These are phyloP conservation scores for Athelia sp. DNA, from an alignment of 1,284 basidiomycete genomes.

Conservation along the genomic window DNA sequence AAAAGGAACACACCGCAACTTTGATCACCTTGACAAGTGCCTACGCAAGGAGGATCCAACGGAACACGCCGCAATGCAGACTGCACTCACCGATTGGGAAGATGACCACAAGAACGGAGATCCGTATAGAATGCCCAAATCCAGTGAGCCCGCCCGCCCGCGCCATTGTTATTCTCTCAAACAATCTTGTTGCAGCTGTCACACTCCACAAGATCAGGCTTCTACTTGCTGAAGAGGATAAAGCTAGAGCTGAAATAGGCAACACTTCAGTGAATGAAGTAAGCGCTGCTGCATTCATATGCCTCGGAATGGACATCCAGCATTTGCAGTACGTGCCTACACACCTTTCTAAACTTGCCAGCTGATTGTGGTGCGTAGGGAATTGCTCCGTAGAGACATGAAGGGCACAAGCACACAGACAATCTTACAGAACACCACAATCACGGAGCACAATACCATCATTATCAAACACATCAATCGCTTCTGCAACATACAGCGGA, in stretches of 20 bases:
- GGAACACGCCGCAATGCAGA: constrained; percentile 11
- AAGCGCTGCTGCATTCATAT: not conserved
- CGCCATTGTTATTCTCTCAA: not conserved
- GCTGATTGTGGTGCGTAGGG: not conserved
- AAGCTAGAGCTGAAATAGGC: not conserved
- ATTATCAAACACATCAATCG: not conserved
- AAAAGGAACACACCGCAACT: no score
- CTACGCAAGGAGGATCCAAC: constrained; percentile 1
- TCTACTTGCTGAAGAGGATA: not conserved
- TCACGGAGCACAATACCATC: not conserved
- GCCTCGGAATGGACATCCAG: not conserved
- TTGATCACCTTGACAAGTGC: not conserved
- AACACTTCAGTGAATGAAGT: not conserved
- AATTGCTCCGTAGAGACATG: not conserved
- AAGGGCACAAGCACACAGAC: not conserved
- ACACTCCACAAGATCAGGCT: not conserved
- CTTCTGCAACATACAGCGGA: not conserved
- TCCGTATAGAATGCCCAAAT: not conserved
- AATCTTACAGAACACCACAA: not conserved
- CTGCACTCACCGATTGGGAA: not conserved
- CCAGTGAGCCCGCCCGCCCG: not conserved
- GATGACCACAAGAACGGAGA: not conserved
- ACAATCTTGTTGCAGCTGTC: not conserved
- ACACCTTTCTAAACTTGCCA: not conserved
- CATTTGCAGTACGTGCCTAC: not conserved